Conservation (phyloP, 2,329 filamentous ascomycete genomes). For the Rhytidhysteron rufulum region DNA sequence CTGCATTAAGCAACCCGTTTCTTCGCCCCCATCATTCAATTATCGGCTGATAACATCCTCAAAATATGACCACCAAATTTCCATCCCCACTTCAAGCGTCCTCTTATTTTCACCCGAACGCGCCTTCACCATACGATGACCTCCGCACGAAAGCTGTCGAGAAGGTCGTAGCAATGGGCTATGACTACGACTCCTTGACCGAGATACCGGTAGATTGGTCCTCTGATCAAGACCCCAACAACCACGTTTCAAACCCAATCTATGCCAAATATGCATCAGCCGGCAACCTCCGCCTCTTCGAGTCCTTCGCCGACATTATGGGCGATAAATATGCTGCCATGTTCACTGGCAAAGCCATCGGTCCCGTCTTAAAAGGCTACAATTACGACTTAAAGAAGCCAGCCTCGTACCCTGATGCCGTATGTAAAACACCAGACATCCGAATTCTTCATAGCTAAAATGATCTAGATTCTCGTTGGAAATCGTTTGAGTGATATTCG, state of each 20-base stretch:
- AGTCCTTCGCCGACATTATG: constrained; percentile 3
- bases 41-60: too few species aligned
- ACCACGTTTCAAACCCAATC: constrained; percentile 5
- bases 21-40: too few species aligned
- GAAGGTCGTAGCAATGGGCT: constrained; percentile 4
- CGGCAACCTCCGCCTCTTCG: constrained; percentile 5
- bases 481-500: too few species aligned
- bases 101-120: constrained; percentile 3
- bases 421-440: too few species aligned
- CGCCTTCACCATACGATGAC: constrained; percentile 1
- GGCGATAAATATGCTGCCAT: constrained; percentile 5
- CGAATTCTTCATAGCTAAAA: too few species aligned
- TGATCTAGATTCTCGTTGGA: too few species aligned
- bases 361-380: constrained; percentile 3
- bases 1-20: too few species aligned
- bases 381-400: constrained; percentile 3
- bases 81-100: constrained; percentile 2
- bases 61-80: not conserved
- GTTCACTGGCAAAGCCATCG: constrained; percentile 4
- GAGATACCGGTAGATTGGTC: constrained; percentile 5
- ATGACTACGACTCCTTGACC: constrained; percentile 4
- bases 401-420: constrained; percentile 5
- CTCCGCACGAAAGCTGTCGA: constrained; percentile 2
- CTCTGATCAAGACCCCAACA: constrained; percentile 7
- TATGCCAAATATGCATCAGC: constrained; percentile 2